phyloP scores from a whole-genome alignment of 2,329 filamentous ascomycete genomes.

The Fusarium brachygibbosum region DNA sequence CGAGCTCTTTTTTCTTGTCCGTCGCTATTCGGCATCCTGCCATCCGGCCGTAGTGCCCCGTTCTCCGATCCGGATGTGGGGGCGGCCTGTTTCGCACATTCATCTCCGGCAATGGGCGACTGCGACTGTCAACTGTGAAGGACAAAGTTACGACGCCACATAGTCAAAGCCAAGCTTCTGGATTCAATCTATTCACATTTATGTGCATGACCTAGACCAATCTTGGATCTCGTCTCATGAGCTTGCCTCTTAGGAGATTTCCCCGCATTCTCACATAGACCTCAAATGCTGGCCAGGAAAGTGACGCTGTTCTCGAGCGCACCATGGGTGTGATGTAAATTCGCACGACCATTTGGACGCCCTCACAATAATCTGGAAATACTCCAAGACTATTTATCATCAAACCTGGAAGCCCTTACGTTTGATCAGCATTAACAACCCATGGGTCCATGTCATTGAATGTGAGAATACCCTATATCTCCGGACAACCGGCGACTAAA shows the following conservation, averaged over 20 bases:
- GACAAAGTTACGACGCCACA: constrained; percentile 4
- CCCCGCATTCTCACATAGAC: constrained; percentile 1
- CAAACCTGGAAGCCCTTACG: too few species aligned
- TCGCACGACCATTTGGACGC: too few species aligned
- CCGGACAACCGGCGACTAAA: constrained; percentile 12
- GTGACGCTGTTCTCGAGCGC: too few species aligned
- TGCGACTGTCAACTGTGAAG: constrained; percentile 1
- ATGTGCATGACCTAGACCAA: neutral
- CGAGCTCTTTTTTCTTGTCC: constrained; percentile 14
- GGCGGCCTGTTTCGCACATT: constrained; percentile 36
- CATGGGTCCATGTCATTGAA: neutral
- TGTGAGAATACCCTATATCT: constrained; percentile 3
- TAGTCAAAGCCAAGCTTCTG: constrained; percentile 9
- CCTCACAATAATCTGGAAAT: neutral
- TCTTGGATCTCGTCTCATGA: neutral
- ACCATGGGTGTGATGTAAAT: neutral
- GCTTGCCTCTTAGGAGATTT: constrained; percentile 7
- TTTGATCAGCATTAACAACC: neutral
- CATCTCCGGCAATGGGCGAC: constrained; percentile 36
- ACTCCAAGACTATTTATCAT: neutral
- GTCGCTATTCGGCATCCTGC: constrained; percentile 48
- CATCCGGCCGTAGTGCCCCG: constrained; percentile 34
- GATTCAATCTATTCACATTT: neutral
- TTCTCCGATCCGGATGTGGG: constrained; percentile 39
- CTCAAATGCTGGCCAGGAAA: neutral